Evolutionary conservation across 805 yeast species (phyloP).

Genomic region (Metschnikowia lunata): DNA sequence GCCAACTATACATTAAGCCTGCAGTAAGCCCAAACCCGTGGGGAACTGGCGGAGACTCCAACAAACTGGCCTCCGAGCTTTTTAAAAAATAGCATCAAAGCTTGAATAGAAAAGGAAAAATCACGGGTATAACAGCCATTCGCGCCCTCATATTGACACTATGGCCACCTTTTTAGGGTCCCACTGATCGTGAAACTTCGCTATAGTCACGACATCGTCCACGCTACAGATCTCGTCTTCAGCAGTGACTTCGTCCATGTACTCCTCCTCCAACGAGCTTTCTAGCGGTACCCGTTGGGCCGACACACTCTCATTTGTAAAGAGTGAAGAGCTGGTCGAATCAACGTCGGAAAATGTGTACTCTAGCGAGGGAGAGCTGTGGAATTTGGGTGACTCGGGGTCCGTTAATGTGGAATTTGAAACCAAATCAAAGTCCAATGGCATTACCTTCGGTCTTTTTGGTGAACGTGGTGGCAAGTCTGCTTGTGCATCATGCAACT

Average conservation of each 20-base stretch:
- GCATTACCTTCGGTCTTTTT: conserved; percentile 6
- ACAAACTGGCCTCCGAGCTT: too few relatives aligned
- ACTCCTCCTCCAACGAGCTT: conserved; percentile 12
- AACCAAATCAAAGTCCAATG: background rate
- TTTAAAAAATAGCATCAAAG: too few relatives aligned
- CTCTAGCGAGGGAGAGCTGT: conserved; percentile 9
- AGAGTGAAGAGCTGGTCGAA: conserved; percentile 13
- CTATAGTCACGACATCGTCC: conserved; percentile 24
- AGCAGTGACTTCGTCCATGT: conserved; percentile 17
- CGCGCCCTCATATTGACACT: conserved; percentile 2
- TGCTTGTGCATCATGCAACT: background rate
- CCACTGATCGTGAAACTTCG: conserved; percentile 16
- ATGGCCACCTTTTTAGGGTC: conserved; percentile 12
- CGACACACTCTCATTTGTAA: conserved; percentile 4
- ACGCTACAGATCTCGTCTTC: conserved; percentile 20
- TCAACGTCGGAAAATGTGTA: conserved; percentile 5
- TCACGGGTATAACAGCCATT: background rate
- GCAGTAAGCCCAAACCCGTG: too few relatives aligned
- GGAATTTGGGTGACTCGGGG: background rate
- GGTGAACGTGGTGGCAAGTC: conserved; percentile 13
- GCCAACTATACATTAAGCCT: too few relatives aligned
- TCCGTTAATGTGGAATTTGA: background rate
- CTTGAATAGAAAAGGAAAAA: background rate
- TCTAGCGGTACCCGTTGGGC: conserved; percentile 1
- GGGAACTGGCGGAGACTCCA: too few relatives aligned